Evolutionary conservation across 164 flowering plant species (phyloP), one percentile per base, ranked within the genome.

Genomic region (Sedum album): DNA sequence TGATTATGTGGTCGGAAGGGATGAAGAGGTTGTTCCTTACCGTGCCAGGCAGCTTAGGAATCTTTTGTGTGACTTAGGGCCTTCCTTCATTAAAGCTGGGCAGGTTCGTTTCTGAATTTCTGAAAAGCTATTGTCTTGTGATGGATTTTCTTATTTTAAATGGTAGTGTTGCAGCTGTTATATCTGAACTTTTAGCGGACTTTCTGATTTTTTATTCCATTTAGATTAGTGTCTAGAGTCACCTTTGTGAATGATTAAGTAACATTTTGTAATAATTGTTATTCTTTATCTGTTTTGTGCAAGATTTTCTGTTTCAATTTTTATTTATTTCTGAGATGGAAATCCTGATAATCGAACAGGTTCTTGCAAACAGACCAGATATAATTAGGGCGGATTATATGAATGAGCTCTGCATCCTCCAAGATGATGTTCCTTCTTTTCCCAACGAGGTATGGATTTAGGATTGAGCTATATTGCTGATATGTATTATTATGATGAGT

Each of bases 371-470:
- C 78, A 85, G 97, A 75, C 98, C 98, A 41, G 98, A 94, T 77
- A 94, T 94, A 65, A 87, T 94, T 39, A 81, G 98, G 74, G 98
- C 91, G 79, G 98, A 94, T 84, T 94, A 94, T 70, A 94, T 94
- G 98, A 94, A 85, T 76, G 98, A 94, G 72, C 93, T 94, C 69
- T 94, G 98, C 85, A 91, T 94, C 78, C 96, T 94, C 75, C 98
- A 94, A 79, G 98, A 94, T 87, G 98, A 94, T 77, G 98, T 94
- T 77, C 98, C 98, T 53, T 74, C 98, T 67, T 91, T 91, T 71
- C 95, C 98, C 35, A 94, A 91, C 75, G 79, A 89, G 95, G 98
- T 87, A 25, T 57, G 4, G 21, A n/a, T 20, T 60, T 44, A 10
- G 26, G 53, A 31, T 36, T 44, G 9, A 49, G 53, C 28, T 7